Evolutionary conservation across 192 early-diverging fungal genomes (phyloP), one percentile per base, ranked within the genome.

Genomic region (Spizellomyces sp.): DNA sequence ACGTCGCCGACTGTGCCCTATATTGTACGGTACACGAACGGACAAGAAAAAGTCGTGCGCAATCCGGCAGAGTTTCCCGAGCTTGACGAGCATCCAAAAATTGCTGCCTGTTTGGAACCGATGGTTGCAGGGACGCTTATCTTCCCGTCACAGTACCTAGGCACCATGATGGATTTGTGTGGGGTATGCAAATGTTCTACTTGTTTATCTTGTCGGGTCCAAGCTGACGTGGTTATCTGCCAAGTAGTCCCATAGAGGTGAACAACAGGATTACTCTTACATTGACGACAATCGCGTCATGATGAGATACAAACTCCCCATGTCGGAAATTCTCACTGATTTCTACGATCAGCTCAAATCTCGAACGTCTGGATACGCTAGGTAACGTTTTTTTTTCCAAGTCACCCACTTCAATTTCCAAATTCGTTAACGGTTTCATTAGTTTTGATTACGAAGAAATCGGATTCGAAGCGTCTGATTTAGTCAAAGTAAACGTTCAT

Each of bases 301-400:
- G 74, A 83, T 96, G 74, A 94, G 92, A 77, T 98, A 95, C 70
- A 78, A 74, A 57, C 73, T 99, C 17, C 97, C 97, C 4, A 86
- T 96, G 79, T 89, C 94, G 0, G 97, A 99, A 74, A 93, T 99
- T 36, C 91, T 98, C 10, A 94, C 89, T 5, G 93, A 98, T 70
- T 99, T 99, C 79, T 96, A 94, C 77, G 94, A 99, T 77, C 89
- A 91, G 74, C 84, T 99, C 19, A 99, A 99, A 76, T 91, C 91
- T 10, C 84, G 88, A 54, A 92, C 94, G 15, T 92, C 92, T 54
- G 97, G 97, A 1, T 99, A 92, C 75, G 93, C 92, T 1, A 81
- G 27, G 27, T 36, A 36, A 36, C 27, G 3, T 36, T 36, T 36
- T 67, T 59, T 74, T 63, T 66, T 27, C 27, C 9, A 17, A 44